phyloP scores from a whole-genome alignment of 148 eudicot genomes.

The Suaeda aralocaspica region DNA sequence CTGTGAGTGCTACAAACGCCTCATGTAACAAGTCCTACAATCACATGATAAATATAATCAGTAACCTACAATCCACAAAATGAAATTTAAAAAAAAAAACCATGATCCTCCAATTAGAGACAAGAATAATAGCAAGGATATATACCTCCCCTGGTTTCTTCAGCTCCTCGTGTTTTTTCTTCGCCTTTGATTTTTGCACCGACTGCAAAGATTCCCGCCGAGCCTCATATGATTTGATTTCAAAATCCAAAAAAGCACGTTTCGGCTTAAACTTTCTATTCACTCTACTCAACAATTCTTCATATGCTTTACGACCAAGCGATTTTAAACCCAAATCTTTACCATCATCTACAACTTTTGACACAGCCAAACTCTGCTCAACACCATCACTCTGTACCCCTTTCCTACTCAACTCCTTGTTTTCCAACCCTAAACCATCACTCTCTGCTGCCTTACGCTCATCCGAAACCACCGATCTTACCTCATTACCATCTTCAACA shows the following conservation, averaged over 20 bases:
- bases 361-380: conserved; percentile 30
- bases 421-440: conserved; percentile 15
- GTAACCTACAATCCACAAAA: conserved; percentile 3
- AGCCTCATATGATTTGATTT: conserved; percentile 39
- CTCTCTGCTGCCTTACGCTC: conserved; percentile 22
- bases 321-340: conserved; percentile 29
- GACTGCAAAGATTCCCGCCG: conserved; percentile 11
- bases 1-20: conserved; percentile 58
- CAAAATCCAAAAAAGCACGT: conserved; percentile 29
- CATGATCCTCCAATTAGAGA: not conserved
- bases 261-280: conserved; percentile 26
- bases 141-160: conserved; percentile 40
- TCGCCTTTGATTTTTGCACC: conserved; percentile 37
- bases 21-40: conserved; percentile 44
- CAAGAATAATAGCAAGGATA: not conserved
- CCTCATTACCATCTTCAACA: conserved; percentile 30
- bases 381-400: conserved; percentile 22
- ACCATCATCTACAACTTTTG: conserved; percentile 31
- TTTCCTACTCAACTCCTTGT: conserved; percentile 25
- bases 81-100: conserved; percentile 7
- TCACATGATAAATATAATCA: conserved; percentile 17
- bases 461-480: conserved; percentile 26
- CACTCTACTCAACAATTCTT: conserved; percentile 34
- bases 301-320: conserved; percentile 32
- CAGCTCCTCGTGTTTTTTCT: conserved; percentile 42